Evolutionary conservation across 2,329 filamentous ascomycete species (phyloP).

Genomic region (Botrytis aclada): DNA sequence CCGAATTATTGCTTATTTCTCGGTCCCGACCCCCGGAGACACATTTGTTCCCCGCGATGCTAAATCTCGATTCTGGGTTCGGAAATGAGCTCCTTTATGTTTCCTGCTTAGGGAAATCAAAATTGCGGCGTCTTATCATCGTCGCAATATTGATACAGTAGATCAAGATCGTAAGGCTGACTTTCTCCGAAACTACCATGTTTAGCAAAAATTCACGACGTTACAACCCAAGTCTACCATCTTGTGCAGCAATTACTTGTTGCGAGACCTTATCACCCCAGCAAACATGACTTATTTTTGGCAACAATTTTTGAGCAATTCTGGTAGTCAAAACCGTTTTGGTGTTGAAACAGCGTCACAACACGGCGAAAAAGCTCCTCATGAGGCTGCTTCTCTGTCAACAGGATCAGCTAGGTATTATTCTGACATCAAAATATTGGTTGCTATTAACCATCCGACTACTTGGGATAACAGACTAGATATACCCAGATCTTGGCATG

Average conservation of each 20-base stretch:
- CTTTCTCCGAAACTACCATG: not conserved
- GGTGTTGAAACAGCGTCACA: not conserved
- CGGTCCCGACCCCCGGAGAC: not conserved
- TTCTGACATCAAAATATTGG: not conserved
- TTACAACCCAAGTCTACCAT: not conserved
- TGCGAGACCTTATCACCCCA: not conserved
- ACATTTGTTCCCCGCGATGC: not conserved
- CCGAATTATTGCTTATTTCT: not conserved
- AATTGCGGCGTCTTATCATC: not conserved
- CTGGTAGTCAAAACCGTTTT: not conserved
- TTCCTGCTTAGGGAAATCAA: not conserved
- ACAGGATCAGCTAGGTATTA: not conserved
- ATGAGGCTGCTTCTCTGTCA: not conserved
- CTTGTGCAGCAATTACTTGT: not conserved
- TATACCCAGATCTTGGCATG: not conserved
- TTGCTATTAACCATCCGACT: not conserved
- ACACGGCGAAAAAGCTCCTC: not conserved
- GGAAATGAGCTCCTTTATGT: not conserved
- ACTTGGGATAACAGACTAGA: not conserved
- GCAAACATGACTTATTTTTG: not conserved
- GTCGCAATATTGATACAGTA: not conserved
- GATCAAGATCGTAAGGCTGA: too few species aligned
- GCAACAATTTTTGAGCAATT: not conserved
- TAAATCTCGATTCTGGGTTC: not conserved
- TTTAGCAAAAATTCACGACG: not conserved